Conservation (phyloP, 2,329 filamentous ascomycete genomes). For the Cadophora sp. region DNA sequence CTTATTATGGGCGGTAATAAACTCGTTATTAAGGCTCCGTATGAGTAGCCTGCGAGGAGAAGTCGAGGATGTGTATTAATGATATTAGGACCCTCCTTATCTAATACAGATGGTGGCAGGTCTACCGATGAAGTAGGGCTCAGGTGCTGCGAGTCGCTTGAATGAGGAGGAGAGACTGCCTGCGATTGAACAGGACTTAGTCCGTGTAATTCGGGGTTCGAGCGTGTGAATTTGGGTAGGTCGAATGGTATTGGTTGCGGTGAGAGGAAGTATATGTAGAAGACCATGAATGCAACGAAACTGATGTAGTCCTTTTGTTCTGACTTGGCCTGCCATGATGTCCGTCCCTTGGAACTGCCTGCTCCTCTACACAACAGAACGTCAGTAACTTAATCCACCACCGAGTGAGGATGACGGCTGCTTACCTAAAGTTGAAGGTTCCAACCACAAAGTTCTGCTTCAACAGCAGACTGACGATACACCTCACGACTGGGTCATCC, state of each 20-base stretch:
- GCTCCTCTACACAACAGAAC: conserved; percentile 67
- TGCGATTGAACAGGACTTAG: conserved; percentile 41
- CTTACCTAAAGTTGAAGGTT: conserved; percentile 90
- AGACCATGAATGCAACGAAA: conserved; percentile 78
- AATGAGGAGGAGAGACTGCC: conserved; percentile 27
- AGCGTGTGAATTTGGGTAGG: conserved; percentile 25
- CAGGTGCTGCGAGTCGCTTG: conserved; percentile 19
- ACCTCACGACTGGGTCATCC: conserved; percentile 81
- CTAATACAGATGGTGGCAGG: conserved; percentile 5
- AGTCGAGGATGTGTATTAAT: conserved; percentile 46
- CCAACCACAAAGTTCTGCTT: conserved; percentile 75
- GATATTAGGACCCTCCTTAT: not conserved
- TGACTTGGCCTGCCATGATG: conserved; percentile 85
- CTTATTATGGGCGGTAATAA: conserved; percentile 66
- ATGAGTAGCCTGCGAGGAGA: conserved; percentile 84
- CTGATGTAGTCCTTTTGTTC: conserved; percentile 85
- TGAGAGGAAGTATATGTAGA: conserved; percentile 67
- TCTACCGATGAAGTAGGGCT: conserved; percentile 6
- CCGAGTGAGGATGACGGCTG: not conserved
- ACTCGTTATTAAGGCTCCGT: conserved; percentile 82
- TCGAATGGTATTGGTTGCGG: conserved; percentile 27
- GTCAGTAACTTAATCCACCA: not conserved
- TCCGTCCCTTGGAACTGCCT: conserved; percentile 73
- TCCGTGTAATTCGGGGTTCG: conserved; percentile 33
- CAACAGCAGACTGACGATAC: conserved; percentile 65